Evolutionary conservation across 2,329 filamentous ascomycete genomes (phyloP).

Genomic region (Kalaharituber pfeilii): DNA sequence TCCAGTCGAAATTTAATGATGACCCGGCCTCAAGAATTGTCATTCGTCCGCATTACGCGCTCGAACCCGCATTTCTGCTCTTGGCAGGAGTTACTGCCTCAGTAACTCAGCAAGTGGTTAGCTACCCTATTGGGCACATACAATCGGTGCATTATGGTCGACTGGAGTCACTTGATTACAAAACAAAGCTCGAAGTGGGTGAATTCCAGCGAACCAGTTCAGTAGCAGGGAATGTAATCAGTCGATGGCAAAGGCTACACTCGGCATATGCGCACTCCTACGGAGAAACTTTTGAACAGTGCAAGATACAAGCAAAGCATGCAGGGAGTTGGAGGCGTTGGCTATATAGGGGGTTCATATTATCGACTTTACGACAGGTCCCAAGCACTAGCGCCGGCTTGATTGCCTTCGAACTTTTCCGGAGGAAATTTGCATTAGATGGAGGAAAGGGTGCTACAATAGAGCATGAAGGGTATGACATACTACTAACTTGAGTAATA

Average conservation of each 20-base stretch:
- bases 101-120: slow-evolving; percentile 47
- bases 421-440: slow-evolving; percentile 51
- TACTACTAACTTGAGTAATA: slow-evolving; percentile 34
- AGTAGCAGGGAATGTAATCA: neutral
- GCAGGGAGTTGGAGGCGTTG: slow-evolving; percentile 42
- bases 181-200: slow-evolving; percentile 30
- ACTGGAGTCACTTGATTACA: slow-evolving; percentile 52
- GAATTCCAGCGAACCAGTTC: slow-evolving; percentile 9
- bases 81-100: slow-evolving; percentile 52
- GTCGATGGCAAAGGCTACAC: slow-evolving; percentile 28
- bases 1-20: neutral
- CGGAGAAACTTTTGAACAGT: slow-evolving; percentile 46
- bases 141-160: slow-evolving; percentile 58
- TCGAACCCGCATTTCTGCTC: slow-evolving; percentile 56
- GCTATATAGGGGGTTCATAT: slow-evolving; percentile 56
- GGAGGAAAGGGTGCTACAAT: slow-evolving; percentile 46
- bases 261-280: slow-evolving; percentile 55
- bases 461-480: slow-evolving; percentile 52
- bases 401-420: slow-evolving; percentile 61
- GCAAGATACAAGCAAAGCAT: slow-evolving; percentile 40
- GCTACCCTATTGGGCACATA: slow-evolving; percentile 54
- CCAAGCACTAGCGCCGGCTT: slow-evolving; percentile 60
- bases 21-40: slow-evolving; percentile 27
- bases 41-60: slow-evolving; percentile 56
- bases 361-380: slow-evolving; percentile 54